Conservation (phyloP, 768 basidiomycete species). For the Podaxis carcinomalis region DNA sequence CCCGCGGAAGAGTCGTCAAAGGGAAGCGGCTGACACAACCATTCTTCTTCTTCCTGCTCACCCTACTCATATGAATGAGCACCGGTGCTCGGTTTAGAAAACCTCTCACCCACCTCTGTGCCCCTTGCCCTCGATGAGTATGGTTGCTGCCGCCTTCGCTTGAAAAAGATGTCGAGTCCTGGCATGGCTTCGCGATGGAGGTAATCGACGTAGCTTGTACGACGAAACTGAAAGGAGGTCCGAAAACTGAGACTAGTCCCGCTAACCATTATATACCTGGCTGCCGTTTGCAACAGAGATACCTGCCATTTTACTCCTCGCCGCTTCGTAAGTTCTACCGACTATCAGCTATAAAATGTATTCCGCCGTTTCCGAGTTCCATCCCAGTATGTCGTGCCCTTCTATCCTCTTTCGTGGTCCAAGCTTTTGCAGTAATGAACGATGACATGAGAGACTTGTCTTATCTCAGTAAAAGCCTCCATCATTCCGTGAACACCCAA, state of each 20-base stretch:
- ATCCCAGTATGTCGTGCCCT: background rate
- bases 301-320: slow-evolving; percentile 8
- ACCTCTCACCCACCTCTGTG: background rate
- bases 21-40: background rate
- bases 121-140: background rate
- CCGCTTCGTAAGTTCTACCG: slow-evolving; percentile 5
- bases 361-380: slow-evolving; percentile 4
- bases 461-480: background rate
- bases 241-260: background rate
- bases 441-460: background rate
- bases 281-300: background rate
- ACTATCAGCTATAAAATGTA: background rate
- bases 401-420: background rate
- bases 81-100: background rate
- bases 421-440: background rate
- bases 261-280: background rate
- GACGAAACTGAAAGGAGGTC: background rate
- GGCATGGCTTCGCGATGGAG: background rate
- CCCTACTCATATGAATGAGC: background rate
- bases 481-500: background rate
- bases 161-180: background rate
- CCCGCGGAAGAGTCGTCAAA: background rate
- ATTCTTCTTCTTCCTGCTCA: slow-evolving; percentile 5
- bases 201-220: background rate
- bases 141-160: background rate